Percentiles rank a stretch among this genome's conserved stretches.
Conservation (phyloP, 73 alveolate genomes). For the Symbiodinium pilosum region DNA sequence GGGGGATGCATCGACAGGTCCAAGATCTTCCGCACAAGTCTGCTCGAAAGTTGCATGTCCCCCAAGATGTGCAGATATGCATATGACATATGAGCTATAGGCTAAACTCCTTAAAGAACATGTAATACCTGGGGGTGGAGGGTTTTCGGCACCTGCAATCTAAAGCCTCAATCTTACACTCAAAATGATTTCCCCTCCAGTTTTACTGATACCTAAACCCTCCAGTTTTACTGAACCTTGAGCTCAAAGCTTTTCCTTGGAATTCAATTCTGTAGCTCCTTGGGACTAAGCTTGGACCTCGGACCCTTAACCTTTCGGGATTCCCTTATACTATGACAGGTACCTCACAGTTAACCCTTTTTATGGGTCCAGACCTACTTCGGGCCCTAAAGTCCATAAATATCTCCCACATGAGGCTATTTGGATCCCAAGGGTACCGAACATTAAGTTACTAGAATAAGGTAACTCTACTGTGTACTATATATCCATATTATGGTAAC, state of each 20-base stretch:
- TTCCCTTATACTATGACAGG: background rate
- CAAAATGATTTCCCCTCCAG: background rate
- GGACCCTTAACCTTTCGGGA: background rate
- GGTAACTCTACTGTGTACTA: too few species aligned
- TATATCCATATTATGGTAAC: too few species aligned
- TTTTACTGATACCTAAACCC: background rate
- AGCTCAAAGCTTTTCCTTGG: background rate
- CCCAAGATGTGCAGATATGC: background rate
- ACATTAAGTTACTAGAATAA: background rate
- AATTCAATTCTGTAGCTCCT: background rate
- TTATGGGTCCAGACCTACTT: too few species aligned
- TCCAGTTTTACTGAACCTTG: background rate
- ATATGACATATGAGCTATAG: background rate
- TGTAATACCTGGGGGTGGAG: too few species aligned
- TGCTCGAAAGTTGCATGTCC: too few species aligned
- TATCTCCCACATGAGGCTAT: background rate
- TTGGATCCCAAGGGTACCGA: background rate
- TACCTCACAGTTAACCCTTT: too few species aligned
- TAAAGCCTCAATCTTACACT: too few species aligned
- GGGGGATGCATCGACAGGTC: too few species aligned
- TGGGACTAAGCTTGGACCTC: too few species aligned
- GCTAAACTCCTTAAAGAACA: background rate
- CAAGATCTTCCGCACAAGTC: too few species aligned
- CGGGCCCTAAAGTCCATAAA: too few species aligned
- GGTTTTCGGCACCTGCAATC: too few species aligned